Conservation (phyloP, 345 rosid species). For the Melaleuca quinquenervia region DNA sequence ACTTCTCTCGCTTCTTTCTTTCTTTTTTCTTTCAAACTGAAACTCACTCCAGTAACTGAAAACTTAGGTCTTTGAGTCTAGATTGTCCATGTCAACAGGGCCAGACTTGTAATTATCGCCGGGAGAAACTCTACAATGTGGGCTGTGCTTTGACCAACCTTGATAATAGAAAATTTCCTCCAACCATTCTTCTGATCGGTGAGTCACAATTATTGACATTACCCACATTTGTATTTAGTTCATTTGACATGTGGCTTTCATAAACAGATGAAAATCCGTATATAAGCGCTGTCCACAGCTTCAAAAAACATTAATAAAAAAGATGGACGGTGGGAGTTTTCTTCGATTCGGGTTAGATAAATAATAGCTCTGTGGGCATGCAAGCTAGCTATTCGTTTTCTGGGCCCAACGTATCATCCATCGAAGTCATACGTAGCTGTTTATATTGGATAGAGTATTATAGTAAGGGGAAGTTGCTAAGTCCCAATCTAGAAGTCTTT, state of each 20-base stretch:
- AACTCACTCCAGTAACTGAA: background rate
- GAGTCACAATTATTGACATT: background rate
- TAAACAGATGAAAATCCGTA: background rate
- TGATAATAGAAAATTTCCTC: background rate
- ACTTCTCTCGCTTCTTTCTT: background rate
- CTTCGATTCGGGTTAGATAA: background rate
- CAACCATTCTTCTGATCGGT: background rate
- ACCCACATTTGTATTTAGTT: background rate
- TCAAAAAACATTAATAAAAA: background rate
- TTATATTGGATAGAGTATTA: background rate
- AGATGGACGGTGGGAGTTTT: background rate
- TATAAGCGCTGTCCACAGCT: background rate
- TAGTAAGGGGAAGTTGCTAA: background rate
- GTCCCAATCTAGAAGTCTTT: background rate
- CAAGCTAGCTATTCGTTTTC: background rate
- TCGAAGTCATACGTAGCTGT: background rate
- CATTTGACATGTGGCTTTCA: background rate
- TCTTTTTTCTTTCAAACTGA: background rate
- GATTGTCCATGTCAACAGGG: background rate
- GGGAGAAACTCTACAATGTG: background rate
- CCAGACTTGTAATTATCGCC: background rate
- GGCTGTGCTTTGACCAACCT: background rate
- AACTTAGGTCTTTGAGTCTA: background rate
- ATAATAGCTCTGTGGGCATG: background rate
- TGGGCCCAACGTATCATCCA: background rate